These are phyloP conservation scores for Acidiella bohemica DNA, from an alignment of 495 filamentous ascomycete genomes.

Conservation along the genomic window DNA sequence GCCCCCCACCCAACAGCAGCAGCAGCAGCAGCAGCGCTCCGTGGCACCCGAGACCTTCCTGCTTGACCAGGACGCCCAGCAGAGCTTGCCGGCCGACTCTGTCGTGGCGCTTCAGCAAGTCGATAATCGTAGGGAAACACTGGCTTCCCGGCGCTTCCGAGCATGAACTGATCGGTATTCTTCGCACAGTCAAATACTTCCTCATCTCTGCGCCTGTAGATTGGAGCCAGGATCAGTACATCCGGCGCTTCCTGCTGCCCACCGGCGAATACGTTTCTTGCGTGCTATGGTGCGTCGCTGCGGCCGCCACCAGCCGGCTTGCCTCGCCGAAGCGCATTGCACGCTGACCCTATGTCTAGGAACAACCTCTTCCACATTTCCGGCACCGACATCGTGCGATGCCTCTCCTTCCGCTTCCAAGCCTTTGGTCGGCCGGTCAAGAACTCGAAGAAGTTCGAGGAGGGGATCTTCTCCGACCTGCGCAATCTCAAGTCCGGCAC, in stretches of 20 bases:
- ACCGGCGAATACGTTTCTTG: constrained; percentile 98
- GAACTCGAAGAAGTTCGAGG: constrained; percentile 99
- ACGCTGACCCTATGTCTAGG: constrained; percentile 43
- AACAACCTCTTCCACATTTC: constrained; percentile 99
- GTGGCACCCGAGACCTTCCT: constrained; percentile 93
- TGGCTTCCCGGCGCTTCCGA: constrained; percentile 1
- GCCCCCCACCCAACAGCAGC: no score
- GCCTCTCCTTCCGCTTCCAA: constrained; percentile 95
- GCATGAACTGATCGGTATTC: not conserved
- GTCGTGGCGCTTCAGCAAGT: constrained; percentile 97
- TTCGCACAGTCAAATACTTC: constrained; percentile 85
- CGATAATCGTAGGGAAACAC: constrained; percentile 66
- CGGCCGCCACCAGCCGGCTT: no score
- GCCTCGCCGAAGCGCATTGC: no score
- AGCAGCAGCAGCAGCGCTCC: constrained; percentile 40
- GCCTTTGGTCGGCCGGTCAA: constrained; percentile 96
- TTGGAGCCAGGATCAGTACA: constrained; percentile 94
- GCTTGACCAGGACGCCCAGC: constrained; percentile 90
- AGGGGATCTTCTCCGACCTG: constrained; percentile 97
- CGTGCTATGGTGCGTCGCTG: constrained; percentile 67
- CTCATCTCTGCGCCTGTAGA: constrained; percentile 96
- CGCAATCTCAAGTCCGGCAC: constrained; percentile 96
- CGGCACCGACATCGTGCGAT: constrained; percentile 96
- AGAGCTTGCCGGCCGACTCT: constrained; percentile 87
- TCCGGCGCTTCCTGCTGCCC: constrained; percentile 83